A percentile compares a stretch with the other conserved stretches of the same genome.
Conservation (phyloP, 208 protist species). For the Crithidia brevicula region DNA sequence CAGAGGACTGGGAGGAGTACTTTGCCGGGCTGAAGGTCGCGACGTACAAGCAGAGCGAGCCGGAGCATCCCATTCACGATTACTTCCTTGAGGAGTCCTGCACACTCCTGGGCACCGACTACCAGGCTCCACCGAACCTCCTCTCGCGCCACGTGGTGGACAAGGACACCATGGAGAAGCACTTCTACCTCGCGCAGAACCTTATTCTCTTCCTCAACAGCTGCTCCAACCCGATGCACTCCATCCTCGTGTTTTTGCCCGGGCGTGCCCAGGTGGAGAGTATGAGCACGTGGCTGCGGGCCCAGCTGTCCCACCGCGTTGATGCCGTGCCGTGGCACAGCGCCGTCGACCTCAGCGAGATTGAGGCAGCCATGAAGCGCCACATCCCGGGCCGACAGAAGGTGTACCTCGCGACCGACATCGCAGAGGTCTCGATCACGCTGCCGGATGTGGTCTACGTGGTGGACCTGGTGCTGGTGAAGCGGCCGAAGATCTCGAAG, state of each 20-base stretch:
- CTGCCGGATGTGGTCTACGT: conserved; percentile 96
- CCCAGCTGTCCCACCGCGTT: conserved; percentile 61
- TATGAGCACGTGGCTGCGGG: conserved; percentile 48
- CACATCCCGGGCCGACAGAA: conserved; percentile 86
- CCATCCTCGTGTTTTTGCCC: conserved; percentile 95
- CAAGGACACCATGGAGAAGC: conserved; percentile 61
- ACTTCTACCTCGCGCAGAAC: conserved; percentile 66
- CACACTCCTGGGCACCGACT: conserved; percentile 63
- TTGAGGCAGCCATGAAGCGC: conserved; percentile 90
- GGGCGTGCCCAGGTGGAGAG: conserved; percentile 77
- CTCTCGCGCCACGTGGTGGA: conserved; percentile 42
- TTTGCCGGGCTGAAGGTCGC: conserved; percentile 81
- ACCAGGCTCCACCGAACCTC: conserved; percentile 44
- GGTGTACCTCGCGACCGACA: conserved; percentile 96
- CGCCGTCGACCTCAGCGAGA: conserved; percentile 77
- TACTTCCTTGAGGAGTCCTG: conserved; percentile 88
- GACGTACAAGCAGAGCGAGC: conserved; percentile 78
- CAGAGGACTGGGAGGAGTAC: conserved; percentile 86
- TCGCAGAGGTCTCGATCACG: conserved; percentile 97
- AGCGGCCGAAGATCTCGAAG: conserved; percentile 76
- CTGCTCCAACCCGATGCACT: conserved; percentile 60
- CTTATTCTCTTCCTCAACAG: conserved; percentile 68
- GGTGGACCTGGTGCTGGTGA: conserved; percentile 93
- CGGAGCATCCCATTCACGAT: conserved; percentile 82
- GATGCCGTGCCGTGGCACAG: conserved; percentile 87